Evolutionary conservation across 176 grass and related monocot species (phyloP), one percentile per base, ranked within the genome.

Genomic region (Paspalum vaginatum): DNA sequence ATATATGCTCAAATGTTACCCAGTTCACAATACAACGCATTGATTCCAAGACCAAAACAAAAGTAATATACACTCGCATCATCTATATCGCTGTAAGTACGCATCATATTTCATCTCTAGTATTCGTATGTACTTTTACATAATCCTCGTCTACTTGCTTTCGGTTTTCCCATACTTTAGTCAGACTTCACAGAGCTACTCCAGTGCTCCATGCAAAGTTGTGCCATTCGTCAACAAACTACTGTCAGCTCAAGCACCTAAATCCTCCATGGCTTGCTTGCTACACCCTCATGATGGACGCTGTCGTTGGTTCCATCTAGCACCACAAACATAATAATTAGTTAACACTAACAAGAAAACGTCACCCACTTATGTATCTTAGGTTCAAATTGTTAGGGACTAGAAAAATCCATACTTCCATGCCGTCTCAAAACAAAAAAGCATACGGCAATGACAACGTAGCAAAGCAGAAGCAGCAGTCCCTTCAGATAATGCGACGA

Each of bases 401-500:
- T 41, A 45, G 17, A 24, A 79, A 79, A 74, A 3, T 46, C 39
- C 91, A 48, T 80, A 97, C 94, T 61, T 82, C 85, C 24, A 75
- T 49, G 72, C 21, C 47, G 48, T 65, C 82, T 82, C 10, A 90
- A 72, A 44, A 93, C 89, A 45, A 94, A 97, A 65, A 97, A 97
- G 70, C 91, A 90, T 86, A 85, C 68, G 7, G 56, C 82, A 26
- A 92, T 87, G 70, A 84, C 73, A 14, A 85, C 1, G 74, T 97
- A 97, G 79, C 87, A 94, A 37, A 97, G 85, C 9, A 97, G 77
- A 44, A 93, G 94, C 21, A 89, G 65, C 48, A 91, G 27, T 63
- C 94, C 94, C 79, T 97, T 97, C 76, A 97, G 72, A 84, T 97
- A 97, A 83, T 97, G 91, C 0, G 94, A 97, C 42, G 89, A 86